Evolutionary conservation across 495 filamentous ascomycete genomes (phyloP).

Genomic region (Bacidia gigantensis): DNA sequence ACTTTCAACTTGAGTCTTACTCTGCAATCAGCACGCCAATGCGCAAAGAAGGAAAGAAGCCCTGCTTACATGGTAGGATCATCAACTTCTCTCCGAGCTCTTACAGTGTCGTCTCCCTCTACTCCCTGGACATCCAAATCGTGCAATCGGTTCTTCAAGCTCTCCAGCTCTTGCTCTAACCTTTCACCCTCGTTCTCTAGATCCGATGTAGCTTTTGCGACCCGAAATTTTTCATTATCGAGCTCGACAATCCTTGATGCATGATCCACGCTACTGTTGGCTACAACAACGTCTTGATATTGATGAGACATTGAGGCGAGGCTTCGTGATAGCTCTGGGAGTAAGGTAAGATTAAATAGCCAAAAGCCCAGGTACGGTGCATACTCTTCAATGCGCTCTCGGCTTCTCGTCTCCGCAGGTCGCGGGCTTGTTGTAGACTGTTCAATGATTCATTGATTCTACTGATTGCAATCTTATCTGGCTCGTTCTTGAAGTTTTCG

Average conservation of each 20-base stretch:
- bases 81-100: slow-evolving; percentile 47
- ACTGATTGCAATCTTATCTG: slow-evolving; percentile 73
- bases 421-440: slow-evolving; percentile 63
- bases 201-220: slow-evolving; percentile 77
- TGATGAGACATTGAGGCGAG: slow-evolving; percentile 53
- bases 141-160: slow-evolving; percentile 59
- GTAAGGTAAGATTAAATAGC: neutral
- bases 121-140: slow-evolving; percentile 73
- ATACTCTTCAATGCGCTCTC: slow-evolving; percentile 52
- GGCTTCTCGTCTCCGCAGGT: slow-evolving; percentile 58
- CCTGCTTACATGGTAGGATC: slow-evolving; percentile 39
- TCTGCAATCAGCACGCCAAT: neutral
- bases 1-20: slow-evolving; percentile 70
- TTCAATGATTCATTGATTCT: slow-evolving; percentile 75
- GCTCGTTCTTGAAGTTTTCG: slow-evolving; percentile 83
- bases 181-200: slow-evolving; percentile 86
- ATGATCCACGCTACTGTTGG: slow-evolving; percentile 62
- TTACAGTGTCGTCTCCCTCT: slow-evolving; percentile 42
- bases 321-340: slow-evolving; percentile 50
- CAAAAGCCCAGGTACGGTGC: neutral
- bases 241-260: slow-evolving; percentile 68
- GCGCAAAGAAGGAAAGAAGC: neutral
- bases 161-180: slow-evolving; percentile 64
- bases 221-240: slow-evolving; percentile 87
- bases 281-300: slow-evolving; percentile 53